phyloP scores from a whole-genome alignment of 2,329 filamentous ascomycete species.

The Nannizziopsis barbatae region DNA sequence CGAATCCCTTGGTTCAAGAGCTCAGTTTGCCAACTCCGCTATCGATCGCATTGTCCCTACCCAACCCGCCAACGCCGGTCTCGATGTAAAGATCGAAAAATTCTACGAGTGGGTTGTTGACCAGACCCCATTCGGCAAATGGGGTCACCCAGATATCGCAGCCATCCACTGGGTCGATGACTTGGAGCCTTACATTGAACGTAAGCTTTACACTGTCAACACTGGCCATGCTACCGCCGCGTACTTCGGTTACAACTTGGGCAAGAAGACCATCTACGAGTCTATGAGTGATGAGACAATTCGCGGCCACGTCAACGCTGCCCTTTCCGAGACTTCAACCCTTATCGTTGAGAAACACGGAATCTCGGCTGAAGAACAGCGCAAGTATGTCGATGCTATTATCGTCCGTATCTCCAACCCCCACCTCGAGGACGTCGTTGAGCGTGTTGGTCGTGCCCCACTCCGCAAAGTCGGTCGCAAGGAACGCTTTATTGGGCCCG shows the following conservation, averaged over 20 bases:
- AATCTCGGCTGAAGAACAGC: slow-evolving; percentile 63
- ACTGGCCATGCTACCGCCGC: slow-evolving; percentile 92
- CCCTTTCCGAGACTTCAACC: slow-evolving; percentile 72
- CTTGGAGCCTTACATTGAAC: slow-evolving; percentile 91
- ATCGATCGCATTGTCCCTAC: slow-evolving; percentile 97
- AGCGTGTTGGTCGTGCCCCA: slow-evolving; percentile 89
- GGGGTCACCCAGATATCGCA: slow-evolving; percentile 60
- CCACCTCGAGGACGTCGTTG: slow-evolving; percentile 79
- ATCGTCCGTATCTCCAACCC: slow-evolving; percentile 88
- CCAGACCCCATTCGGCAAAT: slow-evolving; percentile 64
- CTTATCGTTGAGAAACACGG: slow-evolving; percentile 80
- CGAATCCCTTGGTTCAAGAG: slow-evolving; percentile 58
- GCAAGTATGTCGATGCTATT: slow-evolving; percentile 83
- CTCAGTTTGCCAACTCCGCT: slow-evolving; percentile 90
- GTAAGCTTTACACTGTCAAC: slow-evolving; percentile 99
- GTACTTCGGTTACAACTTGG: slow-evolving; percentile 82
- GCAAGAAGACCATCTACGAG: slow-evolving; percentile 82
- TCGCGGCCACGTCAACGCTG: slow-evolving; percentile 64
- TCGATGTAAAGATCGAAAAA: slow-evolving; percentile 92
- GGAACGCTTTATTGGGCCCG: slow-evolving; percentile 91
- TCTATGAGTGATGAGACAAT: slow-evolving; percentile 73
- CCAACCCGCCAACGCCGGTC: slow-evolving; percentile 65
- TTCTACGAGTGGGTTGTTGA: slow-evolving; percentile 99
- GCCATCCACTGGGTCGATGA: slow-evolving; percentile 90
- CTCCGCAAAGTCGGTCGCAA: slow-evolving; percentile 88